Conservation (phyloP, 176 grass and related monocot species). For the Oryza brachyantha region DNA sequence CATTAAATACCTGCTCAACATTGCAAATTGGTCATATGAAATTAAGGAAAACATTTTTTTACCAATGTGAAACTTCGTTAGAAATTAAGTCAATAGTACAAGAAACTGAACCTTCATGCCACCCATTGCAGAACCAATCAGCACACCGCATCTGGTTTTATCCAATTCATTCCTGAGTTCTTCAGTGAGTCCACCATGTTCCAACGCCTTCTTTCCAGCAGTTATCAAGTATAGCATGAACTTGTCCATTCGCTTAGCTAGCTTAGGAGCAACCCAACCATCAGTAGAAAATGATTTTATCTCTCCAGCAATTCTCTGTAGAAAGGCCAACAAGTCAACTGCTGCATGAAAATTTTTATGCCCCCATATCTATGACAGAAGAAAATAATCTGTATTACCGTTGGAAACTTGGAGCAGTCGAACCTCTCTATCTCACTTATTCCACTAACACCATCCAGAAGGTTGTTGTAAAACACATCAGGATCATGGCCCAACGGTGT, state of each 20-base stretch:
- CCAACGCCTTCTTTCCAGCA: constrained; percentile 92
- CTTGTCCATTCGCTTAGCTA: constrained; percentile 92
- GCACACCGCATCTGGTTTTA: constrained; percentile 92
- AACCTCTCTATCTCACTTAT: constrained; percentile 93
- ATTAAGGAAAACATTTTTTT: constrained; percentile 8
- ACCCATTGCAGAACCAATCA: constrained; percentile 98
- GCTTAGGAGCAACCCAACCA: constrained; percentile 87
- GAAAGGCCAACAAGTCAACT: constrained; percentile 27
- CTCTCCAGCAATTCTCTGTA: constrained; percentile 97
- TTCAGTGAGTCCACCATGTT: constrained; percentile 86
- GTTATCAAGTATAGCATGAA: constrained; percentile 98
- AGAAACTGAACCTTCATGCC: constrained; percentile 77
- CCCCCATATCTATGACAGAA: constrained; percentile 6
- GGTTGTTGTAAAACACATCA: constrained; percentile 89
- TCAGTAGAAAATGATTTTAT: constrained; percentile 93
- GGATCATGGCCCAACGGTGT: constrained; percentile 96
- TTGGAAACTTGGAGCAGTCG: constrained; percentile 90
- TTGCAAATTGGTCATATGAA: constrained; percentile 29
- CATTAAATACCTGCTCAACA: constrained; percentile 83
- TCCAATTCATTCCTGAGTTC: constrained; percentile 79
- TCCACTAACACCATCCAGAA: constrained; percentile 81
- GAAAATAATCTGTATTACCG: constrained; percentile 49
- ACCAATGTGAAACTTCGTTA: not conserved
- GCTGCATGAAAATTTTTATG: not conserved
- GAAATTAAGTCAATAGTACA: constrained; percentile 11